A percentile compares a stretch with the other conserved stretches of the same genome.
Conservation (phyloP, 1,139 yeast species). For the Yamadazyma triangularis region DNA sequence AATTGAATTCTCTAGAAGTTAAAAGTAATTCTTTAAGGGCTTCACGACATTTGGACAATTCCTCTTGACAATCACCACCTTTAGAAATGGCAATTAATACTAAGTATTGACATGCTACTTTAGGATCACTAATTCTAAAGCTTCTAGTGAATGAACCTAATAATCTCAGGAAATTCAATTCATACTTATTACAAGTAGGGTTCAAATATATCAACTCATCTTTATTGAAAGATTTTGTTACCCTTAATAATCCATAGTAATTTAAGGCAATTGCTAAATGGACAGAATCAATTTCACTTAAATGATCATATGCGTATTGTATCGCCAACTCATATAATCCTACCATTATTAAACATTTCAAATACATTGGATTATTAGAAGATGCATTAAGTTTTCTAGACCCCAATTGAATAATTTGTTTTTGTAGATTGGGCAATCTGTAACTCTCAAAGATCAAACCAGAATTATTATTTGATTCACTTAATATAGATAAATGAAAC, state of each 20-base stretch:
- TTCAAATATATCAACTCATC: slow-evolving; percentile 28
- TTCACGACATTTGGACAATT: slow-evolving; percentile 63
- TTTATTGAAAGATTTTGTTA: slow-evolving; percentile 28
- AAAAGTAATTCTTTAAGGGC: slow-evolving; percentile 80
- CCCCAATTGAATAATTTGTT: slow-evolving; percentile 68
- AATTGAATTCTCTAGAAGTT: slow-evolving; percentile 79
- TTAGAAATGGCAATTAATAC: slow-evolving; percentile 60
- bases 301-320: slow-evolving; percentile 55
- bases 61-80: slow-evolving; percentile 36
- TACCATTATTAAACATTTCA: slow-evolving; percentile 67
- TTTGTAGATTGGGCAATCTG: slow-evolving; percentile 69
- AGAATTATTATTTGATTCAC: slow-evolving; percentile 27
- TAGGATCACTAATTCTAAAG: slow-evolving; percentile 82
- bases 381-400: slow-evolving; percentile 63
- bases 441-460: slow-evolving; percentile 67
- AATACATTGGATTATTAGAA: slow-evolving; percentile 67
- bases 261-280: slow-evolving; percentile 83
- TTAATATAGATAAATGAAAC: slow-evolving; percentile 81
- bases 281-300: slow-evolving; percentile 81
- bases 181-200: slow-evolving; percentile 32
- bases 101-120: slow-evolving; percentile 85
- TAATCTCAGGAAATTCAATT: slow-evolving; percentile 54
- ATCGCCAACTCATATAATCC: slow-evolving; percentile 86
- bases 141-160: slow-evolving; percentile 72
- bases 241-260: slow-evolving; percentile 67